Evolutionary conservation across 116 monocot species (phyloP).

Genomic region (Phalaenopsis hybrid): DNA sequence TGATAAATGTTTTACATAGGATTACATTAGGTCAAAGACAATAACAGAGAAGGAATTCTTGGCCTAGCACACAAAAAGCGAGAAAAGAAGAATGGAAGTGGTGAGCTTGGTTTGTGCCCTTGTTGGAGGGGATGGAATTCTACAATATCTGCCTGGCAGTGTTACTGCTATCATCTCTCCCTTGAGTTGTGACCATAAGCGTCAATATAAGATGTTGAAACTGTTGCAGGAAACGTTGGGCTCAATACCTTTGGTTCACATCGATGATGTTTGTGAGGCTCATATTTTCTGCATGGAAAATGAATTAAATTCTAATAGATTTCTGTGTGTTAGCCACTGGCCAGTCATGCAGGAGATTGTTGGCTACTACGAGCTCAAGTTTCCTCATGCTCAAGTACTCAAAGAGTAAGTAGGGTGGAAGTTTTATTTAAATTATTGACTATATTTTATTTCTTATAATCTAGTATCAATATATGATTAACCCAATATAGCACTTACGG

Average conservation of each 20-base stretch:
- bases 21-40: slow-evolving; percentile 34
- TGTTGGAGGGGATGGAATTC: slow-evolving; percentile 35
- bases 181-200: slow-evolving; percentile 2
- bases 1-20: not conserved
- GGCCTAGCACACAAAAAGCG: slow-evolving; percentile 19
- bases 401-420: slow-evolving; percentile 27
- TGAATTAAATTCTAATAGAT: slow-evolving; percentile 14
- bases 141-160: not conserved
- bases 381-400: slow-evolving; percentile 8
- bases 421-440: too few species aligned
- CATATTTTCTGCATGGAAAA: slow-evolving; percentile 49
- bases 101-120: slow-evolving; percentile 39
- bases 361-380: slow-evolving; percentile 13
- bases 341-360: slow-evolving; percentile 19
- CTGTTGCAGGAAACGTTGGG: slow-evolving; percentile 27
- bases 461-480: too few species aligned
- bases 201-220: slow-evolving; percentile 2
- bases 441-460: too few species aligned
- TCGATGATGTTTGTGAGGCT: slow-evolving; percentile 50
- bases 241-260: slow-evolving; percentile 37
- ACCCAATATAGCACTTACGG: too few species aligned
- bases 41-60: slow-evolving; percentile 30
- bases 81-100: slow-evolving; percentile 21
- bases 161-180: slow-evolving; percentile 17
- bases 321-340: slow-evolving; percentile 27